A percentile compares a stretch with the other conserved stretches of the same genome.
phyloP scores from a whole-genome alignment of 208 protist genomes.

The Plasmodiophora brassicae region DNA sequence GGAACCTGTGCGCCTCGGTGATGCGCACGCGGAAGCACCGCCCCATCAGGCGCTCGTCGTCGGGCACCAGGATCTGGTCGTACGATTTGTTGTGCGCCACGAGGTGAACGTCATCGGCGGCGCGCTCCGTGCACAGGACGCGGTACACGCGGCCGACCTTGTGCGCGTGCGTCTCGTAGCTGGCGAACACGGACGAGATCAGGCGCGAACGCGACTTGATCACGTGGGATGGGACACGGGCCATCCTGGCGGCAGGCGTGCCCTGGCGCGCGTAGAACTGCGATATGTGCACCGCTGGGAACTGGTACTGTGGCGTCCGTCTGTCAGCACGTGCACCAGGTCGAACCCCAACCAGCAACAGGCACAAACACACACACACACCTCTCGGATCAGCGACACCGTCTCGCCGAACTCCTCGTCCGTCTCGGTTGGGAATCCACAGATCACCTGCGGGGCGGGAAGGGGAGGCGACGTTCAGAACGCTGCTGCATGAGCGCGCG shows the following conservation, averaged over 20 bases:
- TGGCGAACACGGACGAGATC: not conserved
- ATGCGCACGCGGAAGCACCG: not conserved
- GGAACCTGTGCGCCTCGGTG: not conserved
- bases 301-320: conserved; percentile 44
- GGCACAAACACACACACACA: not conserved
- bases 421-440: conserved; percentile 69
- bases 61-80: conserved; percentile 45
- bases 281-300: conserved; percentile 69
- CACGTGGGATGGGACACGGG: not conserved
- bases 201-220: not conserved
- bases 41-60: not conserved
- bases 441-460: conserved; percentile 74
- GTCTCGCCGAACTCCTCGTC: conserved; percentile 69
- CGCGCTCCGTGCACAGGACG: not conserved
- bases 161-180: not conserved
- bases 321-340: not conserved
- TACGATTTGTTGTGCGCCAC: conserved; percentile 45
- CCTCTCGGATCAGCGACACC: conserved; percentile 51
- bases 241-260: conserved; percentile 72
- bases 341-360: no score
- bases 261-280: conserved; percentile 75
- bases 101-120: not conserved
- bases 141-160: not conserved
- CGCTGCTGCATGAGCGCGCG: no score
- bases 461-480: no score